Base-by-base conservation (phyloP, 768 basidiomycete genomes). In the Tremella yokohamensis region DNA sequence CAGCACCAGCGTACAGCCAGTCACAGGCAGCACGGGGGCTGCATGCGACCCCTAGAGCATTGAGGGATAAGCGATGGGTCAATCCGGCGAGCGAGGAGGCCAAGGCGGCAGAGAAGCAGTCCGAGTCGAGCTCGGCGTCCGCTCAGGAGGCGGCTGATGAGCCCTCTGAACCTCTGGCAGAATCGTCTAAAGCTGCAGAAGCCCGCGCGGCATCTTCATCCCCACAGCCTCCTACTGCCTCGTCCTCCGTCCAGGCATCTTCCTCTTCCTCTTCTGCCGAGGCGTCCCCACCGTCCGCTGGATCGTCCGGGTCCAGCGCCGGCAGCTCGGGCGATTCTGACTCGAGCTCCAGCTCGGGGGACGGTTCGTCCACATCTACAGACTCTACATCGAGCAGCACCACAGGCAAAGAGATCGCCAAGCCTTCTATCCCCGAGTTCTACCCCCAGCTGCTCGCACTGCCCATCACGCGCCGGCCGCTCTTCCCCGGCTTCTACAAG, bases 401-500 rank as follows among this genome's bases (percentile, higher is more conserved):
- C 4, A 60, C 68, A 18, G 66, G 66, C 1, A 64, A 62, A 42
- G 75, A 74, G 40, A 66, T 74, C 44, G 66, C 90, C 3, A 90
- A 89, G 65, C 89, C 88, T 57, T 85, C 87, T 15, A 86, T 96
- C 3, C 92, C 93, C 0, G 90, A 91, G 75, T 72, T 84, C 58
- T 97, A 97, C 76, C 93, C 94, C 0, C 90, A 94, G 73, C 87
- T 97, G 42, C 83, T 98, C 24, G 94, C 93, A 1, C 83, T 98
- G 0, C 94, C 94, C 2, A 97, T 98, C 59, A 91, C 91, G 29
- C 86, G 92, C 42, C 83, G 94, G 16, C 94, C 94, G 0, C 85
- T 97, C 47, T 97, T 97, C 79, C 94, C 94, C 3, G 91, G 92
- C 26, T 96, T 97, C 78, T 97, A 97, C 82, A 96, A 97, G 76